Conservation (phyloP, 2,329 filamentous ascomycete species). For the Tolypocladium ovalisporum region DNA sequence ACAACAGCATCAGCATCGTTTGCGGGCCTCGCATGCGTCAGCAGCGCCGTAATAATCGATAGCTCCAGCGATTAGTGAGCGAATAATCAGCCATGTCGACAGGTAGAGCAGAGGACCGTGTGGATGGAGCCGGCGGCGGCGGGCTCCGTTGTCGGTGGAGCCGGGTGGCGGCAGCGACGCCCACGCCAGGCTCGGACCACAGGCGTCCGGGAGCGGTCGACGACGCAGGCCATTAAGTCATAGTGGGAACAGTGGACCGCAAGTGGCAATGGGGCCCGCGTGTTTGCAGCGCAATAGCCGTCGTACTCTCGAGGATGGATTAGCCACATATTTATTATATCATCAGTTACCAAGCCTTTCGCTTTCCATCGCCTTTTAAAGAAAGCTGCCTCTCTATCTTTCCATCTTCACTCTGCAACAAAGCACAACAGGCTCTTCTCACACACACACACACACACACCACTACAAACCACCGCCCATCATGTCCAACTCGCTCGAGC, state of each 20-base stretch:
- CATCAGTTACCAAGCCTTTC: not conserved
- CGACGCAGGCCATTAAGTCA: not conserved
- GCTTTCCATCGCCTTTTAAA: not conserved
- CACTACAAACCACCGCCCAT: conserved; percentile 6
- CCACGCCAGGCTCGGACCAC: not conserved
- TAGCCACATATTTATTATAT: conserved; percentile 1
- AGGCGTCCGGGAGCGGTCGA: not conserved
- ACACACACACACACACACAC: no score
- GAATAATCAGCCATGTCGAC: not conserved
- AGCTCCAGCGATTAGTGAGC: not conserved
- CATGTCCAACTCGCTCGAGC: conserved; percentile 88
- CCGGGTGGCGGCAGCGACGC: not conserved
- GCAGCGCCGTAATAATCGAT: not conserved
- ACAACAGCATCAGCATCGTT: no score
- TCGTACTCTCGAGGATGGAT: not conserved
- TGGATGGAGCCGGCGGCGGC: not conserved
- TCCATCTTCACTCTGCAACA: not conserved
- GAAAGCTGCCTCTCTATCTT: not conserved
- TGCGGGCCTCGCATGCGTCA: not conserved
- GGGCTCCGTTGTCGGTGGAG: conserved; percentile 1
- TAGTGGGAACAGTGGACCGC: not conserved
- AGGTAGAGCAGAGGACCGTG: not conserved
- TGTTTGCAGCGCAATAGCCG: not conserved
- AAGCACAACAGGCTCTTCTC: no score
- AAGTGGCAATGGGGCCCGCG: not conserved